A percentile compares a stretch with the other conserved stretches of the same genome.
These are phyloP conservation scores for Kernera saxatilis DNA, from an alignment of 345 rosid genomes.

Conservation along the genomic window DNA sequence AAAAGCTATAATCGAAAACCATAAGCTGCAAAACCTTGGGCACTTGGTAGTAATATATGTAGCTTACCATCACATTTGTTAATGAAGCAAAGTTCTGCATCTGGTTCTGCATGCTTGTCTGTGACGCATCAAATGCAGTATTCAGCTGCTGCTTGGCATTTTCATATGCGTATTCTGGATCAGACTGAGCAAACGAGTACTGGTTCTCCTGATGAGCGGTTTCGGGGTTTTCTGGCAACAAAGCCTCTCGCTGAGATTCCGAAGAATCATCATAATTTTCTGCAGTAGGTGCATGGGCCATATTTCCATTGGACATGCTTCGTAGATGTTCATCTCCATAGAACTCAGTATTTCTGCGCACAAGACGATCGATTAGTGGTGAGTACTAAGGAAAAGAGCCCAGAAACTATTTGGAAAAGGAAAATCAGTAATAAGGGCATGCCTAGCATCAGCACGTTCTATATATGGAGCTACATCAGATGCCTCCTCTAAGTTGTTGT, in stretches of 20 bases:
- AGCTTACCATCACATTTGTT: constrained; percentile 66
- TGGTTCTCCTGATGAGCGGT: constrained; percentile 50
- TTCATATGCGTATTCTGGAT: constrained; percentile 61
- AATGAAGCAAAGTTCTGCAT: constrained; percentile 57
- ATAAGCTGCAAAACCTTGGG: neutral
- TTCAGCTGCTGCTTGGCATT: constrained; percentile 47
- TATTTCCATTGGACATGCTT: constrained; percentile 49
- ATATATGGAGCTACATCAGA: constrained; percentile 42
- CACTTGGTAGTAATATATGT: neutral
- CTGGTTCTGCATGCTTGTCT: constrained; percentile 49
- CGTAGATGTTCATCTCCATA: constrained; percentile 70
- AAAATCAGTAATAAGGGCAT: neutral
- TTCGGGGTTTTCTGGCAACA: constrained; percentile 56
- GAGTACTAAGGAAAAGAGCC: neutral
- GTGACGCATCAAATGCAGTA: constrained; percentile 44
- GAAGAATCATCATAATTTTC: constrained; percentile 54
- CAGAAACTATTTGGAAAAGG: neutral
- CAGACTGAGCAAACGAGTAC: constrained; percentile 58
- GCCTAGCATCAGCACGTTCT: constrained; percentile 66
- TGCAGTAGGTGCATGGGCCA: constrained; percentile 41
- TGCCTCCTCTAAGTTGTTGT: constrained; percentile 53
- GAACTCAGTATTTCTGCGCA: constrained; percentile 57
- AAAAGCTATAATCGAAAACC: neutral
- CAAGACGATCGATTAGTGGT: neutral
- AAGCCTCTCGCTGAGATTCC: constrained; percentile 51